Percentiles rank a stretch among this genome's conserved stretches.
These are phyloP conservation scores for Knufia petricola DNA, from an alignment of 2,329 filamentous ascomycete genomes.

Conservation along the genomic window DNA sequence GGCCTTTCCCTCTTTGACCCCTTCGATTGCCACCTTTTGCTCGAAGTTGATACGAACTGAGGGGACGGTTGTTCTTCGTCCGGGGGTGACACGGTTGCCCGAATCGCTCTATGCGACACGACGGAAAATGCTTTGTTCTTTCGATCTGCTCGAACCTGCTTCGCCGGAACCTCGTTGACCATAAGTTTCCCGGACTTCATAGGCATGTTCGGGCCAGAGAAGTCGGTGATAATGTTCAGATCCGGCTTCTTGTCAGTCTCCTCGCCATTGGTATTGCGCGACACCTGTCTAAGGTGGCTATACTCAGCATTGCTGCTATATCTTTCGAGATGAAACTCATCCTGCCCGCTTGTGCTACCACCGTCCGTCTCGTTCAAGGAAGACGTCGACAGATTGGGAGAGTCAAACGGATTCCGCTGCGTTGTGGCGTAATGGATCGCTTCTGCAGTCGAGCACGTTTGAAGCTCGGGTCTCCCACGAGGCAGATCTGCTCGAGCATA, in stretches of 20 bases:
- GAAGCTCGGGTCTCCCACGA: too few species aligned
- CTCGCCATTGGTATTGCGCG: background rate
- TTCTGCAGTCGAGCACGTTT: too few species aligned
- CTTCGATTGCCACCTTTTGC: conserved; percentile 12
- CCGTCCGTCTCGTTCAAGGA: conserved; percentile 8
- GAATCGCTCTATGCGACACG: conserved; percentile 4
- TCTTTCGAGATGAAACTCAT: conserved; percentile 22
- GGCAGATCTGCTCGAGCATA: background rate
- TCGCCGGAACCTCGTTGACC: conserved; percentile 18
- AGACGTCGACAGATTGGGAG: background rate
- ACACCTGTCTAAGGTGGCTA: background rate
- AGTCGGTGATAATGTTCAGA: conserved; percentile 36
- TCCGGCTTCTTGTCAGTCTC: conserved; percentile 24
- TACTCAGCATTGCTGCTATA: conserved; percentile 16
- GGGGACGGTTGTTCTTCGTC: background rate
- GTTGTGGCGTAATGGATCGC: background rate
- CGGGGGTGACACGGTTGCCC: background rate
- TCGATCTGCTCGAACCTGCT: conserved; percentile 14
- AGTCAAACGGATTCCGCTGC: conserved; percentile 8
- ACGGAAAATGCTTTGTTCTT: conserved; percentile 7
- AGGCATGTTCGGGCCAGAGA: conserved; percentile 21
- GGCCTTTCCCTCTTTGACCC: conserved; percentile 19
- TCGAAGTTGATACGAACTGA: background rate
- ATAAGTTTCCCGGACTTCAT: conserved; percentile 14
- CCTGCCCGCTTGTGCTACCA: conserved; percentile 16